Base-by-base conservation (phyloP, 768 basidiomycete genomes). In the Boletus huronensis region DNA sequence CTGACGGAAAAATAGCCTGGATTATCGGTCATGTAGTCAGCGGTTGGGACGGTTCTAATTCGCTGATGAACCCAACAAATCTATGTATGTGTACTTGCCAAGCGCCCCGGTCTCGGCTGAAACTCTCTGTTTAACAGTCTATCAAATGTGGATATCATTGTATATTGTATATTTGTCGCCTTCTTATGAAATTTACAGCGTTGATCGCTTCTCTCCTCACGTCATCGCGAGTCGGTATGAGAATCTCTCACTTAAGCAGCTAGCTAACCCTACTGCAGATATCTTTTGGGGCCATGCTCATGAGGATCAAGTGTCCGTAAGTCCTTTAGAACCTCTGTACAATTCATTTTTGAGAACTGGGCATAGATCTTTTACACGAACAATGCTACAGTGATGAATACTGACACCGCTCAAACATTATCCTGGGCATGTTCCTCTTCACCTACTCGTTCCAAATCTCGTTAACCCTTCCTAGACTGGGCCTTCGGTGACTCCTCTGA, bases 231-330 rank as follows among this genome's bases (percentile, higher is more conserved):
- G 84, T 87, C 50, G 40, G 84, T 76, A 40, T 11, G n/a, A 14
- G 28, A 23, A 35, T 26, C 2, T 46, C 17, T 17, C 9, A n/a
- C 26, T 2, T 31, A 23, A 39, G 39, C 8, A 46, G 19, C 17
- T 58, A 39, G 54, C 54, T 58, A 62, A 59, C 53, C 48, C 49
- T 46, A 26, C 38, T 48, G 36, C 51, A 84, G 86, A 81, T 58
- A 81, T 89, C n/a, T 88, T 90, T 74, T 90, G 77, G 64, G 88
- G 88, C 6, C 89, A 90, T 62, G 82, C 83, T 0, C 87, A 90
- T 52, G 85, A 89, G 65, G 88, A 90, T 67, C 79, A 87, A 69
- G 58, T 88, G 38, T 83, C 80, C 29, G 85, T 85, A 55, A 26
- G 76, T 52, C 29, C n/a, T 45, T 50, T 16, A 8, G 31, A 41